Percentiles rank a stretch among this genome's conserved stretches.
phyloP scores from a whole-genome alignment of 2,329 filamentous ascomycete species.

The Aureobasidium vineae region DNA sequence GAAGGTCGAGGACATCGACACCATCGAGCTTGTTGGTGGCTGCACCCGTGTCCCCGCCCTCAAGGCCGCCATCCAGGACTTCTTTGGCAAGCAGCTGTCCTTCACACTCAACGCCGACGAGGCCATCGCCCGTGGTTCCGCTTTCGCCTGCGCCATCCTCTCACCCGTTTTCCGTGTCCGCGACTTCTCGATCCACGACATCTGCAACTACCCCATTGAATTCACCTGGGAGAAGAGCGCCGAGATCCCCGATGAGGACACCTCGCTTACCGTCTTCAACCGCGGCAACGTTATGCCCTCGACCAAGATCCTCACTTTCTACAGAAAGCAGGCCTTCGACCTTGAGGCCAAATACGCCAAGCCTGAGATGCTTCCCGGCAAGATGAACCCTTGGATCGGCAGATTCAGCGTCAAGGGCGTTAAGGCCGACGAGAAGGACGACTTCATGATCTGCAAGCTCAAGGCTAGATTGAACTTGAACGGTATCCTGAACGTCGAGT shows the following conservation, averaged over 20 bases:
- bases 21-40: slow-evolving; percentile 89
- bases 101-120: slow-evolving; percentile 99
- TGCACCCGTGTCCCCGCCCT: slow-evolving; percentile 90
- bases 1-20: slow-evolving; percentile 86
- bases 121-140: slow-evolving; percentile 90
- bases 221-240: slow-evolving; percentile 99
- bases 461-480: slow-evolving; percentile 97
- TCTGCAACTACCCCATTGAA: slow-evolving; percentile 97
- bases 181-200: slow-evolving; percentile 96
- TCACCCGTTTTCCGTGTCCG: slow-evolving; percentile 98
- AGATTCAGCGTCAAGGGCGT: slow-evolving; percentile 98
- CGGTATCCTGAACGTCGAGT: slow-evolving; percentile 94
- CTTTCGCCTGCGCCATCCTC: slow-evolving; percentile 96
- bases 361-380: slow-evolving; percentile 81
- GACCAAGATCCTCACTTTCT: slow-evolving; percentile 99
- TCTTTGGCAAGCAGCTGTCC: slow-evolving; percentile 89
- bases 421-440: slow-evolving; percentile 86
- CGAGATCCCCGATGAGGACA: slow-evolving; percentile 98
- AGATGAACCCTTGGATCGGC: slow-evolving; percentile 91
- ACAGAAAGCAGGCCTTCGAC: slow-evolving; percentile 96
- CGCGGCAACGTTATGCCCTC: slow-evolving; percentile 95
- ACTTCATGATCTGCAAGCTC: slow-evolving; percentile 99
- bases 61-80: slow-evolving; percentile 84
- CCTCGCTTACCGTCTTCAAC: slow-evolving; percentile 95
- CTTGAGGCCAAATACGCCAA: slow-evolving; percentile 92